A percentile compares a stretch with the other conserved stretches of the same genome.
Conservation (phyloP, 2,329 filamentous ascomycete species). For the Fusarium coffeatum region DNA sequence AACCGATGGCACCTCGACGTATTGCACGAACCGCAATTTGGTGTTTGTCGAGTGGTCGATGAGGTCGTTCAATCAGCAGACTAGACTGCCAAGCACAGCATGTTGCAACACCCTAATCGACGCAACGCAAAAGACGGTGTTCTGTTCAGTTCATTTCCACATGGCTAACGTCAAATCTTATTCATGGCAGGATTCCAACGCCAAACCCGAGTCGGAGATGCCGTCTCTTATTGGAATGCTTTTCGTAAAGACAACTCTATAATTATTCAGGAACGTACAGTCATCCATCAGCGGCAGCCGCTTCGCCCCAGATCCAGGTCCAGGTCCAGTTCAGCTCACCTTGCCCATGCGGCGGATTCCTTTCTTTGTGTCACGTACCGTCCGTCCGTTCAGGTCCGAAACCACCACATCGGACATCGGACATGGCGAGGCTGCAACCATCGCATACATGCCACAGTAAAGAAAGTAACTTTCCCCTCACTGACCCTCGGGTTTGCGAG, state of each 20-base stretch:
- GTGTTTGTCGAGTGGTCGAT: background rate
- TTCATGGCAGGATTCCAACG: slow-evolving; percentile 21
- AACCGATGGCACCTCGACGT: slow-evolving; percentile 10
- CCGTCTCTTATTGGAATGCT: slow-evolving; percentile 34
- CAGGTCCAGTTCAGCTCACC: slow-evolving; percentile 37
- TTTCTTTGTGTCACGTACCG: slow-evolving; percentile 14
- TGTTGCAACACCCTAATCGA: background rate
- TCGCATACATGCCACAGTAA: slow-evolving; percentile 3
- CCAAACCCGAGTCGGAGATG: slow-evolving; percentile 30
- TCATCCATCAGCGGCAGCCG: slow-evolving; percentile 27
- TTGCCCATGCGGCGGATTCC: slow-evolving; percentile 21
- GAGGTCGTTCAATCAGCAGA: slow-evolving; percentile 8
- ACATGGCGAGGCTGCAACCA: slow-evolving; percentile 29
- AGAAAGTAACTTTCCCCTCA: slow-evolving; percentile 7
- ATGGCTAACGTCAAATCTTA: slow-evolving; percentile 26
- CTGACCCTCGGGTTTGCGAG: background rate
- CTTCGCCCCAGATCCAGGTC: slow-evolving; percentile 29
- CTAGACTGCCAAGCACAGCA: background rate
- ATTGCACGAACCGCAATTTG: background rate
- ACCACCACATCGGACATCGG: slow-evolving; percentile 36
- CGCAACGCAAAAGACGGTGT: background rate
- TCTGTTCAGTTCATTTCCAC: slow-evolving; percentile 28
- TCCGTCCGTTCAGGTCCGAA: slow-evolving; percentile 20
- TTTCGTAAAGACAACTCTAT: slow-evolving; percentile 27
- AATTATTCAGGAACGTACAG: slow-evolving; percentile 7